Evolutionary conservation across 2,329 filamentous ascomycete species (phyloP).

Genomic region (Zymoseptoria pseudotritici): DNA sequence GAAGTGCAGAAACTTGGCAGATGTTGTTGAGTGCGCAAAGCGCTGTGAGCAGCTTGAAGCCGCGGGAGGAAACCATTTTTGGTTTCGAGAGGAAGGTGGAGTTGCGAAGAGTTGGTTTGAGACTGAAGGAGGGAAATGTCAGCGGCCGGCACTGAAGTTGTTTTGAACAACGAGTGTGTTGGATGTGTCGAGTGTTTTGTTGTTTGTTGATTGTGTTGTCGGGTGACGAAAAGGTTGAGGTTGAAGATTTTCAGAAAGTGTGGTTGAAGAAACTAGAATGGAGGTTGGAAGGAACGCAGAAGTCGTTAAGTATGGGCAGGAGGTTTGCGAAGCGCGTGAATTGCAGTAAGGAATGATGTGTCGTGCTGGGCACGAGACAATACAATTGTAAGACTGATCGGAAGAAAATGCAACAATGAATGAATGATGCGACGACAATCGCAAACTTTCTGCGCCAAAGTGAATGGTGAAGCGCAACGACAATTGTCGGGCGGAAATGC

Average conservation of each 20-base stretch:
- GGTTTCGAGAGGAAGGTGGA: background rate
- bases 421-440: constrained; percentile 1
- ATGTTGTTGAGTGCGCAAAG: constrained; percentile 18
- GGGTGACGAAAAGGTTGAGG: constrained; percentile 2
- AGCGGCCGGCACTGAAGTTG: constrained; percentile 18
- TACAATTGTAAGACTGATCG: constrained; percentile 10
- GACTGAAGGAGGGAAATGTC: constrained; percentile 4
- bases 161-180: constrained; percentile 2
- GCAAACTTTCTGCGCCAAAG: background rate
- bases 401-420: constrained; percentile 3
- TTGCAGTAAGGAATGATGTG: constrained; percentile 4
- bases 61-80: constrained; percentile 21
- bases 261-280: constrained; percentile 1
- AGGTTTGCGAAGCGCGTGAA: constrained; percentile 6
- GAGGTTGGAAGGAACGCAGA: constrained; percentile 2
- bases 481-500: constrained; percentile 3
- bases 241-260: background rate
- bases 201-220: constrained; percentile 1
- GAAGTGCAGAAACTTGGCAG: background rate
- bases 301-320: background rate
- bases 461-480: background rate
- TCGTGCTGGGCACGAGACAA: constrained; percentile 5
- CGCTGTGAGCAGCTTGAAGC: constrained; percentile 22
- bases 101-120: background rate
- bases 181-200: background rate